Evolutionary conservation across 805 yeast genomes (phyloP).

Genomic region (Wickerhamiella occidentalis): DNA sequence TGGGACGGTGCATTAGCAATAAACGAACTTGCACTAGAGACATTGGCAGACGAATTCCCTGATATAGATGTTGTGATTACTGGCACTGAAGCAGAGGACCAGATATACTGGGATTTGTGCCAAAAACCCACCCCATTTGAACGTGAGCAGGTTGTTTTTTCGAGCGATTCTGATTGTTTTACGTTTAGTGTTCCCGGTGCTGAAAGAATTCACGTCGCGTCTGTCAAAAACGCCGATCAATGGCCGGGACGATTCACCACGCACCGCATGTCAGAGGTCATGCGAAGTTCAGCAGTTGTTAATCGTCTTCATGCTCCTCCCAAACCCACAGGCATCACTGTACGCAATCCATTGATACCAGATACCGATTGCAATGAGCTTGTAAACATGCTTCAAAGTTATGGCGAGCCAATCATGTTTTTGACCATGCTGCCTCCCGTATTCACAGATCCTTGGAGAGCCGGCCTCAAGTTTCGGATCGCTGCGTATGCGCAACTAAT

Average conservation of each 20-base stretch:
- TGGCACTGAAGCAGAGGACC: conserved; percentile 10
- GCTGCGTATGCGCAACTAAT: conserved; percentile 1
- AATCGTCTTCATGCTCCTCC: conserved; percentile 1
- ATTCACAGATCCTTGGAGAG: neutral
- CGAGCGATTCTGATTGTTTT: conserved; percentile 9
- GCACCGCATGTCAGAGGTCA: neutral
- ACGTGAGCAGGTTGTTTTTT: conserved; percentile 2
- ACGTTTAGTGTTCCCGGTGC: conserved; percentile 1
- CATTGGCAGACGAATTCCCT: neutral
- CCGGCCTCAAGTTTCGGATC: neutral
- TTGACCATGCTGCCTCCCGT: conserved; percentile 4
- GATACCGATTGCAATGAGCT: conserved; percentile 1
- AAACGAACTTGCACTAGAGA: conserved; percentile 4
- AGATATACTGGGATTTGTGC: conserved; percentile 2
- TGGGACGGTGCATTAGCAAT: neutral
- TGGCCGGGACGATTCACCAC: neutral
- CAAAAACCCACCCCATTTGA: neutral
- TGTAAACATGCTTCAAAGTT: neutral
- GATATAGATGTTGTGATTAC: conserved; percentile 1
- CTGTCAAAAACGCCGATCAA: neutral
- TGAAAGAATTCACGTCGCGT: conserved; percentile 1
- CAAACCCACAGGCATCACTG: neutral
- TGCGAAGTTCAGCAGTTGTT: neutral
- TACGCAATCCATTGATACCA: neutral
- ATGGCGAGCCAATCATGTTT: conserved; percentile 1